These are phyloP conservation scores for Pleurotus sapidus DNA, from an alignment of 768 basidiomycete genomes.

Conservation along the genomic window DNA sequence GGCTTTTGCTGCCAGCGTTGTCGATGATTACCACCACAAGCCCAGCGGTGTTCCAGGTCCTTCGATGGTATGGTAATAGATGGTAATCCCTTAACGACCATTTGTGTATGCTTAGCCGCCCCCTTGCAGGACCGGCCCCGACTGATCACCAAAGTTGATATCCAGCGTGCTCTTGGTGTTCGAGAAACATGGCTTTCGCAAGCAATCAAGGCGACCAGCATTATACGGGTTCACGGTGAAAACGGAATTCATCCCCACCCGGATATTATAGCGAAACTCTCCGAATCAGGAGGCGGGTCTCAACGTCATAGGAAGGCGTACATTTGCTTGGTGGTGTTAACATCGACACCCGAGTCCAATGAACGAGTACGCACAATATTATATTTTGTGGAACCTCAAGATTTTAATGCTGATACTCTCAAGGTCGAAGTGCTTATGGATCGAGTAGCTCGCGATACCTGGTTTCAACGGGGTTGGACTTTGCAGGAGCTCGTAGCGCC, in stretches of 20 bases:
- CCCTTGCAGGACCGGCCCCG: neutral
- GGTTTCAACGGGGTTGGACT: slow-evolving; percentile 1
- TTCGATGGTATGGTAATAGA: too few relatives aligned
- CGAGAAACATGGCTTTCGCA: neutral
- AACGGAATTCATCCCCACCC: neutral
- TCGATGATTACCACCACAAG: neutral
- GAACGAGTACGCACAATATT: too few relatives aligned
- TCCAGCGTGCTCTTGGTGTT: neutral
- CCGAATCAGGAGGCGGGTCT: neutral
- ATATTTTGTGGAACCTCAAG: neutral
- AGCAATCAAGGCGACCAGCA: neutral
- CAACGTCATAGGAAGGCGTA: neutral
- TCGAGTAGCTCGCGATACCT: neutral
- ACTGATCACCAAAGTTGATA: neutral
- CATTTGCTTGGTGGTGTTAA: neutral
- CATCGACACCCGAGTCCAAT: neutral
- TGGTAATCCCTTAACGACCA: neutral
- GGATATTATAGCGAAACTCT: too few relatives aligned
- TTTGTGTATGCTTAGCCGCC: too few relatives aligned
- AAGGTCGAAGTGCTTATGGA: too few relatives aligned
- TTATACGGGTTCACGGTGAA: neutral
- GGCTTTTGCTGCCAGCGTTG: neutral
- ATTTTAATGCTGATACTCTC: too few relatives aligned
- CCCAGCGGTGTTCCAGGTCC: neutral
- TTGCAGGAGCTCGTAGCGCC: neutral